Evolutionary conservation across 163 green algal species (phyloP).

Genomic region (Chlamydomonas reinhardtii): DNA sequence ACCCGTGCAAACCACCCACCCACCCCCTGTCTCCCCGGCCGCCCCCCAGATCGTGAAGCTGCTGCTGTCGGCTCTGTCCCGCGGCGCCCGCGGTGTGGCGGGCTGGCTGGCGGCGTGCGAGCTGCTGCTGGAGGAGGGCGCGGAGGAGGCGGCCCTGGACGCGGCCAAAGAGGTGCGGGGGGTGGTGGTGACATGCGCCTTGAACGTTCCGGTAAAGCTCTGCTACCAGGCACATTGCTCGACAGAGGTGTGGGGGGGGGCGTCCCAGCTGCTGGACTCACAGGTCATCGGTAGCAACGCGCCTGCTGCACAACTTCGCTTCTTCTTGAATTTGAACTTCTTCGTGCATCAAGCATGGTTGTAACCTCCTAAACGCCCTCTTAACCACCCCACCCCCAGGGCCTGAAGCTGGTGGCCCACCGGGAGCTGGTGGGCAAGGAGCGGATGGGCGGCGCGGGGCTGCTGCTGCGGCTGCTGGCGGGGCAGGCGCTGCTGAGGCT

Average conservation of each 20-base stretch:
- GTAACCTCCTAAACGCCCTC: background rate
- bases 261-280: too few species aligned
- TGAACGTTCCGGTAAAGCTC: too few species aligned
- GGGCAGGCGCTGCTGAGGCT: conserved; percentile 61
- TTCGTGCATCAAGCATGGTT: too few species aligned
- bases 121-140: conserved; percentile 62
- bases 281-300: too few species aligned
- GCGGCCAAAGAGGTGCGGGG: conserved; percentile 62
- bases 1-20: too few species aligned
- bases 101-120: conserved; percentile 61
- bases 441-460: conserved; percentile 56
- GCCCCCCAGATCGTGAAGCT: background rate
- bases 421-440: conserved; percentile 60
- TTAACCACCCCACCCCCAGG: conserved; percentile 20
- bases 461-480: conserved; percentile 69
- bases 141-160: conserved; percentile 62
- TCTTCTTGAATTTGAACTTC: too few species aligned
- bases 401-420: conserved; percentile 52
- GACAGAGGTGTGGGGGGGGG: too few species aligned
- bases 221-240: too few species aligned
- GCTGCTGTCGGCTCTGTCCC: conserved; percentile 47
- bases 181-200: too few species aligned
- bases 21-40: background rate
- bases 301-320: too few species aligned
- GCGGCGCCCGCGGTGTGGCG: conserved; percentile 21